Evolutionary conservation across 1,284 basidiomycete species (phyloP), one percentile per base, ranked within the genome.

Genomic region (Acaromyces ingoldii): DNA sequence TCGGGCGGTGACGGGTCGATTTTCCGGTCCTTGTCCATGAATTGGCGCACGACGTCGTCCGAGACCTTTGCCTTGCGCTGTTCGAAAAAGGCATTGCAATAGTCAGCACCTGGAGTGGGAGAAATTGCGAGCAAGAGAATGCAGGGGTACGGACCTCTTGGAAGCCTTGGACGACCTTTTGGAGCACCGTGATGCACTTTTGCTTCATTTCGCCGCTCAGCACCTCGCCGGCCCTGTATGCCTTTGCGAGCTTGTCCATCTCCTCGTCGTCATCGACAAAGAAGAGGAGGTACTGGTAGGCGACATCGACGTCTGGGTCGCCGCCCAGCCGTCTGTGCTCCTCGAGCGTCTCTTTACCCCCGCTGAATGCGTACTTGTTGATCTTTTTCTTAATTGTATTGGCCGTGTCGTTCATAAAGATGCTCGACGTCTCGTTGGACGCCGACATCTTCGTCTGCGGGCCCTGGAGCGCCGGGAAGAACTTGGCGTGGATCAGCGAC

Each of bases 401-500:
- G 15, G 85, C 81, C 51, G 87, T 90, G 76, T 99, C 95, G 46
- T 83, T 90, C 92, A 99, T 96, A 78, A 83, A 97, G 64, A 98
- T 93, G 65, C 87, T 87, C 58, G 85, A 87, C 77, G 89, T 92
- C 30, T 85, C 81, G 76, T 92, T 87, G 46, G 88, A 91, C 3
- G 93, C 93, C 72, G 89, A 92, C 95, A 99, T 99, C 80, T 99
- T 99, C 36, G 91, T 95, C 77, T 95, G 90, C 4, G 91, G 88
- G 36, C 95, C 95, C 78, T 97, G 93, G 13, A 99, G 81, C 1
- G 95, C 92, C 4, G 95, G 95, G 80, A 99, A 95, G 82, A 99
- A 99, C 75, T 93, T 95, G 53, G 91, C 84, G 77, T 97, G 91
- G 47, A 99, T 80, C 25, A 97, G 82, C 6, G 87, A 80, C 2